phyloP scores from a whole-genome alignment of 1,139 yeast genomes.

The Suhomyces choctaworum region DNA sequence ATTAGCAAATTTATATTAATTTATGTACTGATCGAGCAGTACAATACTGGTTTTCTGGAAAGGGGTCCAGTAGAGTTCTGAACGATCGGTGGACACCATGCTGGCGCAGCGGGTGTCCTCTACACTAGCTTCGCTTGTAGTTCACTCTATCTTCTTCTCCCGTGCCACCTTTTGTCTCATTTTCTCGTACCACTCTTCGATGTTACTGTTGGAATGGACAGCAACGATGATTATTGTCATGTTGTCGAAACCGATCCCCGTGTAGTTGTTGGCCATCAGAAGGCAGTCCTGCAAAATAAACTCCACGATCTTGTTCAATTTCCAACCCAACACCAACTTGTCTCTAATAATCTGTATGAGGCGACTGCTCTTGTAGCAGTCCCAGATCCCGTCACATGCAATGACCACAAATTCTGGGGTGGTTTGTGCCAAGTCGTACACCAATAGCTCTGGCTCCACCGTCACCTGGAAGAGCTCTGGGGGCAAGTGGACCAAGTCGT shows the following conservation, averaged over 20 bases:
- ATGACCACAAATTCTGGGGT: constrained; percentile 63
- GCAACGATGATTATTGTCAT: constrained; percentile 73
- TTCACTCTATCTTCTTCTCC: constrained; percentile 10
- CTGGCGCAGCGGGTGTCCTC: too few species aligned
- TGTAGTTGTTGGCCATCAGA: constrained; percentile 68
- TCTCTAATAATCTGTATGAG: constrained; percentile 56
- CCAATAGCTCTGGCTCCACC: constrained; percentile 68
- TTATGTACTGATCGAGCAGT: too few species aligned
- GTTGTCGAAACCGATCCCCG: constrained; percentile 80
- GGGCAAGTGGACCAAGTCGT: constrained; percentile 31
- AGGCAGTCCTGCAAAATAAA: constrained; percentile 64
- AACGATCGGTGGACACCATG: too few species aligned
- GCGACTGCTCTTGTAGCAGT: constrained; percentile 63
- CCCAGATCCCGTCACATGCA: constrained; percentile 85
- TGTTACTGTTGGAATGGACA: constrained; percentile 43
- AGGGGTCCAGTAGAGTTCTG: too few species aligned
- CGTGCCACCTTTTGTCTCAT: constrained; percentile 43
- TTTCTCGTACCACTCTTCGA: constrained; percentile 58
- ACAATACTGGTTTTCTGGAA: too few species aligned
- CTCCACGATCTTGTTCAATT: constrained; percentile 58
- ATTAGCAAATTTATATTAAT: too few species aligned
- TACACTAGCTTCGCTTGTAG: too few species aligned
- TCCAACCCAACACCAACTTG: constrained; percentile 57
- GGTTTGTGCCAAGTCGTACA: constrained; percentile 45
- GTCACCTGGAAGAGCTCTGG: constrained; percentile 55